These are phyloP conservation scores for Aquilaria sinensis DNA, from an alignment of 345 rosid species.

Conservation along the genomic window DNA sequence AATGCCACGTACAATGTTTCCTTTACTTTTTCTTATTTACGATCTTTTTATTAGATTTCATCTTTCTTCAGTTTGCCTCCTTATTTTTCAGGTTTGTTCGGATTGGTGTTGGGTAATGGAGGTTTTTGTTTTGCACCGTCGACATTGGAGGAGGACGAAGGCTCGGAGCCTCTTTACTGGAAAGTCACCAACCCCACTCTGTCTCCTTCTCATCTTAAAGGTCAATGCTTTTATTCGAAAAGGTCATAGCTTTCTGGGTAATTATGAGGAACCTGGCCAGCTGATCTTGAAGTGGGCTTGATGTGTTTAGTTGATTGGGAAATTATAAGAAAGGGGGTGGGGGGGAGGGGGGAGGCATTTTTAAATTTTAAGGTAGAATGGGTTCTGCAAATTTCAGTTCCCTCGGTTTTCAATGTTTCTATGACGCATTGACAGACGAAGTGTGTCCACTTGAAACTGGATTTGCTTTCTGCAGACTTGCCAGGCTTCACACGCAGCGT, in stretches of 20 bases:
- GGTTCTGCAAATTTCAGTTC: conserved; percentile 1
- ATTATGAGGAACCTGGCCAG: too few species aligned
- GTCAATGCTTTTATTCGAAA: conserved; percentile 20
- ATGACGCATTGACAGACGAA: neutral
- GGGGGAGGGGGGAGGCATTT: too few species aligned
- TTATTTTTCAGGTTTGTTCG: conserved; percentile 29
- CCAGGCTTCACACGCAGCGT: conserved; percentile 93
- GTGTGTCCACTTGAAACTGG: neutral
- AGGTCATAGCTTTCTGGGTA: neutral
- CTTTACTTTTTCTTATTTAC: neutral
- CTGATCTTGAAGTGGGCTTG: too few species aligned
- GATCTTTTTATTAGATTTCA: neutral
- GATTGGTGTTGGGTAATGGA: conserved; percentile 31
- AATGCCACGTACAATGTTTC: too few species aligned
- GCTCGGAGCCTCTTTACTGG: conserved; percentile 57
- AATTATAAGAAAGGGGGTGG: too few species aligned
- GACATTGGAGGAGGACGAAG: conserved; percentile 24
- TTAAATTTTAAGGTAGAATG: too few species aligned
- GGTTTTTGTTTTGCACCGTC: conserved; percentile 78
- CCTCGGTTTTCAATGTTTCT: neutral
- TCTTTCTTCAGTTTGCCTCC: conserved; percentile 3
- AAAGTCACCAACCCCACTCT: conserved; percentile 85
- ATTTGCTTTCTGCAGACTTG: conserved; percentile 50
- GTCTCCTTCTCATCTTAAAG: conserved; percentile 82
- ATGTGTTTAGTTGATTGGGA: too few species aligned